Percentiles rank a stretch among this genome's conserved stretches.
These are phyloP conservation scores for Agrostemma githago DNA, from an alignment of 148 eudicot species.

Conservation along the genomic window DNA sequence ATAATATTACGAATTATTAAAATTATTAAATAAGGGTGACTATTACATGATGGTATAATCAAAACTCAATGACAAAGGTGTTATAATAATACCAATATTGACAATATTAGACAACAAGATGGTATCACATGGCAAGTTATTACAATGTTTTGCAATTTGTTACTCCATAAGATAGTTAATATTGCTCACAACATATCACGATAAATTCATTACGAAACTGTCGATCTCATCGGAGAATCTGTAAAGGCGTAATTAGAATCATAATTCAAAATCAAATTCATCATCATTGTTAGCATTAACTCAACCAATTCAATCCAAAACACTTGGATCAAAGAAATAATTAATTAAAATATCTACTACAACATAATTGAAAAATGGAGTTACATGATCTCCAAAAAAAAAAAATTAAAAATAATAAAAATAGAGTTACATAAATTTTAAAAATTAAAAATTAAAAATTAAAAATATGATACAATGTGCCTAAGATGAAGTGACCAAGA, in stretches of 20 bases:
- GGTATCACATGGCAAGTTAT: too few species aligned
- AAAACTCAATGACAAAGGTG: too few species aligned
- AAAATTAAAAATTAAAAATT: slow-evolving; percentile 11
- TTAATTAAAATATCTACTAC: slow-evolving; percentile 14
- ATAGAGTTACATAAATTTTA: slow-evolving; percentile 3
- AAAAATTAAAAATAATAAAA: slow-evolving; percentile 8
- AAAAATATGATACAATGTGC: slow-evolving; percentile 2
- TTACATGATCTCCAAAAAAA: slow-evolving; percentile 16
- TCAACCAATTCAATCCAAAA: slow-evolving; percentile 10
- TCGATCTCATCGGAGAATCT: not conserved
- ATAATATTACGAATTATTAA: too few species aligned
- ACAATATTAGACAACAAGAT: too few species aligned
- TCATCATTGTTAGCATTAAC: slow-evolving; percentile 7
- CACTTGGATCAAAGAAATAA: slow-evolving; percentile 3
- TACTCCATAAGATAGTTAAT: too few species aligned
- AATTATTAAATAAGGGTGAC: too few species aligned
- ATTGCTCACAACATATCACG: too few species aligned
- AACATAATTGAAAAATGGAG: not conserved
- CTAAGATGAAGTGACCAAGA: slow-evolving; percentile 46
- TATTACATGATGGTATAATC: too few species aligned
- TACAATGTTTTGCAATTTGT: too few species aligned
- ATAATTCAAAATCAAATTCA: too few species aligned
- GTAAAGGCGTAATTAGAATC: not conserved
- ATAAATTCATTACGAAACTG: too few species aligned
- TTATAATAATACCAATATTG: too few species aligned